Evolutionary conservation across 2,329 filamentous ascomycete species (phyloP), one percentile per base, ranked within the genome.

Genomic region (Sarocladium brachiariae): DNA sequence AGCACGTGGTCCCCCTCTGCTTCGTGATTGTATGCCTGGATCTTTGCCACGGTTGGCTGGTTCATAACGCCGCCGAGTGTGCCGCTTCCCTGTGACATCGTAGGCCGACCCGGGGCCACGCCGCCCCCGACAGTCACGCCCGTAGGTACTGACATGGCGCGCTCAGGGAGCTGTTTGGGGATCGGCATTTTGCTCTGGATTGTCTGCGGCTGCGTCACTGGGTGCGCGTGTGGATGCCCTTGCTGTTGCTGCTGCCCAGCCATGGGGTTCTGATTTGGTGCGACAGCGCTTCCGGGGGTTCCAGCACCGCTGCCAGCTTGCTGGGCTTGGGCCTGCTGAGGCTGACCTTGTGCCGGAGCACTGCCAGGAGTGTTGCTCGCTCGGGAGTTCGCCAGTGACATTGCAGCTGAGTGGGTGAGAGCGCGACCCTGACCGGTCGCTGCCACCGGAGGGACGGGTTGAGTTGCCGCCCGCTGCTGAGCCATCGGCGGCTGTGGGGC

Each of bases 1-100:
- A 99, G 75, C 1, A 99, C 87, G 38, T 91, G 85, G 61, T 96
- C 90, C 23, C 89, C 90, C 63, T 96, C 91, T 25, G 89, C 88
- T 64, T 97, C 92, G 52, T 96, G 83, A 51, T 89, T 87, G 66
- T 89, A 95, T 0, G 84, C 82, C 0, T 90, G 89, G 39, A 89
- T 81, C 62, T 90, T 91, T 51, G 84, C 74, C 54, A 97, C 79
- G 2, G 89, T 88, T 0, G 93, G 91, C 61, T 96, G 90, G 49
- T 85, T 84, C 78, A 96, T 87, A 47, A 93, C 84, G 50, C 90
- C 90, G 50, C 86, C 86, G 1, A 86, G 78, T 6, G 83, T 83
- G 55, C 87, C 87, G 49, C 81, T 84, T 19, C 90, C 90, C 47
- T 86, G 86, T 16, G 83, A 84, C 61, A 93, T 79, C 0, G 92